These are phyloP conservation scores for Massarina eburnea DNA, from an alignment of 2,329 filamentous ascomycete species.

Conservation along the genomic window DNA sequence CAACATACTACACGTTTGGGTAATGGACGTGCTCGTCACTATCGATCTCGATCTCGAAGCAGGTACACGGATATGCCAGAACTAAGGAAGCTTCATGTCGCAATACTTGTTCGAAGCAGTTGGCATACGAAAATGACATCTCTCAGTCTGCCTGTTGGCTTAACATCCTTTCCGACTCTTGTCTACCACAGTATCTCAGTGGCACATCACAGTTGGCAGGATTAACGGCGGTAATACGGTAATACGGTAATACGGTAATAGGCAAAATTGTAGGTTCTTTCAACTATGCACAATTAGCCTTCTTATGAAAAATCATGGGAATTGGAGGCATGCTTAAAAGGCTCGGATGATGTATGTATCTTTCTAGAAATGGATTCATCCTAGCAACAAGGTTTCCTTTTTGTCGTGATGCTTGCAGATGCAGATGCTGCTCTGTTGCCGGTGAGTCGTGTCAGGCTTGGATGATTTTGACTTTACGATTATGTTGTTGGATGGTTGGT, in stretches of 20 bases:
- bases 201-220: conserved; percentile 16
- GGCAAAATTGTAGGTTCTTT: conserved; percentile 16
- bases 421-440: not conserved
- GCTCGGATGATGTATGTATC: conserved; percentile 21
- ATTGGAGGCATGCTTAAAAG: conserved; percentile 19
- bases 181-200: conserved; percentile 32
- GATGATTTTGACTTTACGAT: too few species aligned
- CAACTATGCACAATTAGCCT: conserved; percentile 24
- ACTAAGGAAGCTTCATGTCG: conserved; percentile 34
- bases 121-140: conserved; percentile 33
- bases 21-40: conserved; percentile 27
- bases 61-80: conserved; percentile 36
- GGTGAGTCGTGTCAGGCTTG: too few species aligned
- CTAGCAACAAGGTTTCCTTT: conserved; percentile 6
- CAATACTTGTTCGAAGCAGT: conserved; percentile 30
- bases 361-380: conserved; percentile 18
- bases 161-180: conserved; percentile 34
- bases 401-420: not conserved
- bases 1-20: conserved; percentile 29
- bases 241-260: conserved; percentile 15
- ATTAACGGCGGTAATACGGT: conserved; percentile 11
- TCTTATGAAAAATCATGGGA: conserved; percentile 16
- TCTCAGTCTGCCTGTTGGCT: conserved; percentile 26
- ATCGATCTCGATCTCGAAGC: conserved; percentile 30
- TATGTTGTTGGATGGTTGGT: not conserved